Base-by-base conservation (phyloP, 495 filamentous ascomycete genomes). In the Daldinia vernicosa region DNA sequence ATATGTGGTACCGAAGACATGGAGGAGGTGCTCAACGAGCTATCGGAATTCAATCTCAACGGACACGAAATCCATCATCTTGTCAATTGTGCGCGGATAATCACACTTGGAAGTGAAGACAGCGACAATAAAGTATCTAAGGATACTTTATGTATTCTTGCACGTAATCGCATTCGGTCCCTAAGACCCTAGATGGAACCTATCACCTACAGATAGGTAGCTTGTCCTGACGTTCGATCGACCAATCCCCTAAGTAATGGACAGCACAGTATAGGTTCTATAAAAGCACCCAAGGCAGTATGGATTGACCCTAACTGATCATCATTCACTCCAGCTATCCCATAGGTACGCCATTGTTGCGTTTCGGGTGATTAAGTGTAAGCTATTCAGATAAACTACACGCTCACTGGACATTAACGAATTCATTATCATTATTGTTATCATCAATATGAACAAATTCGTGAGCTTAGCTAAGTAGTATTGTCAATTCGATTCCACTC, bases 11-110 rank as follows among this genome's bases (percentile, higher is more conserved):
- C 30, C 17, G 53, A 56, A 24, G 33, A 33, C 47, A 12, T 32
- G 39, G 39, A 43, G 30, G 52, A 30, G 67, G 79, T 75, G 67
- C 72, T 79, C 52, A 69, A 63, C 30, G 73, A 84, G 50, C 66
- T 87, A 17, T 73, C 77, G 2, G 66, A 76, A 69, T 67, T 78
- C 40, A 71, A 77, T 40, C 68, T 81, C 28, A 84, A 84, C 50
- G 81, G 80, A 17, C 76, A 79, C 8, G 72, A 78, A 67, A 87
- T 88, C 67, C 88, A 86, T 78, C 87, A 88, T 52, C 72, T 85
- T 9, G 66, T 87, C 47, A 85, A 85, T 74, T 85, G 84, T 35
- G 63, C 39, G 4, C 62, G 24, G n/a, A 55, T 63, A 4, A 30
- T 62, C 12, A n/a, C 47, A 3, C 30, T 55, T 6, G 63, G 39